Conservation (phyloP, 192 early-diverging fungal genomes). For the Backusella parvicylindrica region DNA sequence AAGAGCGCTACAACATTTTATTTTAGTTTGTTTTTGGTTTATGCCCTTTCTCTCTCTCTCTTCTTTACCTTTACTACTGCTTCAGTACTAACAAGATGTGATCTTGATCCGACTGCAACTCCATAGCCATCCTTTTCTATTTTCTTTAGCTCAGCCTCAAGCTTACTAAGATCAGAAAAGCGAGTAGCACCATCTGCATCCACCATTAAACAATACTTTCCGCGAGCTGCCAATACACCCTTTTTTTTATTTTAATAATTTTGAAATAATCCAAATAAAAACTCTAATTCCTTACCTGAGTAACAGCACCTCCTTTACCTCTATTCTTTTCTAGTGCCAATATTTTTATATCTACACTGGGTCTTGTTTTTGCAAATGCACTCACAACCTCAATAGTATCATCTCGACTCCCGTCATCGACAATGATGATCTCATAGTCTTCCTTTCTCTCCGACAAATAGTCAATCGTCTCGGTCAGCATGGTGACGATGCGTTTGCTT, state of each 20-base stretch:
- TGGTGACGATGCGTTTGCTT: slow-evolving; percentile 72
- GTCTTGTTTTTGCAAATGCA: slow-evolving; percentile 57
- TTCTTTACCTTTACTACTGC: slow-evolving; percentile 80
- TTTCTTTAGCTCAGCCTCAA: slow-evolving; percentile 46
- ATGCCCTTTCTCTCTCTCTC: background rate
- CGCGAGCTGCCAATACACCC: slow-evolving; percentile 80
- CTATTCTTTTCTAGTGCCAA: slow-evolving; percentile 79
- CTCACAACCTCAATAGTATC: slow-evolving; percentile 65
- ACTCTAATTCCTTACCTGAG: slow-evolving; percentile 52
- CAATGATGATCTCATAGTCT: slow-evolving; percentile 82
- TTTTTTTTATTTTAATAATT: slow-evolving; percentile 24
- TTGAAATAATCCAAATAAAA: background rate
- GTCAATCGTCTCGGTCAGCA: slow-evolving; percentile 76
- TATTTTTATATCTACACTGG: slow-evolving; percentile 60
- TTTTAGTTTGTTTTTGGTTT: background rate
- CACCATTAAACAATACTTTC: slow-evolving; percentile 79
- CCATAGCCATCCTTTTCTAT: slow-evolving; percentile 48
- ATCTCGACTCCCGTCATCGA: slow-evolving; percentile 92
- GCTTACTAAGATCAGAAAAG: slow-evolving; percentile 79
- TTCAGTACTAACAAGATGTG: slow-evolving; percentile 82
- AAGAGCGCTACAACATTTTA: slow-evolving; percentile 92
- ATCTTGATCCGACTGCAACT: slow-evolving; percentile 86
- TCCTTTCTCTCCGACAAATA: slow-evolving; percentile 54
- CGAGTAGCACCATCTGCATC: slow-evolving; percentile 95
- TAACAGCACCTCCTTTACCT: slow-evolving; percentile 93